Conservation (phyloP, 352 stramenopile genomes). For the Globisporangium spinosum region DNA sequence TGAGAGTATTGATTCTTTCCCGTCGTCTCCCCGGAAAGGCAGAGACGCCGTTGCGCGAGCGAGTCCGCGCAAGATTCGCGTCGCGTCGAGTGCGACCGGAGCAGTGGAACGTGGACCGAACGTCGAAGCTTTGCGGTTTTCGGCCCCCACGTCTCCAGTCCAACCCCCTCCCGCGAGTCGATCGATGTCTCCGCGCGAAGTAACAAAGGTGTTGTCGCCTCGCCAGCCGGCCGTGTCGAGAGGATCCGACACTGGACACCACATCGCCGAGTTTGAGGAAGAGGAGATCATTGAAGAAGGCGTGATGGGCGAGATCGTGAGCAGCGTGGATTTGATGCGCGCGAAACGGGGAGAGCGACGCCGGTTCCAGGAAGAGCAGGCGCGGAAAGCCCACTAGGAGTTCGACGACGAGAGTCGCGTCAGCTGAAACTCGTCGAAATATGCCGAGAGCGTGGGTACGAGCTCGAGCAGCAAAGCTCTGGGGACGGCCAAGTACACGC, state of each 20-base stretch:
- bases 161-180: background rate
- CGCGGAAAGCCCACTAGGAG: background rate
- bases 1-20: background rate
- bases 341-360: constrained; percentile 9
- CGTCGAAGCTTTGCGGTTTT: constrained; percentile 6
- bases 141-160: background rate
- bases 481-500: constrained; percentile 56
- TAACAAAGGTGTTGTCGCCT: constrained; percentile 10
- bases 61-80: constrained; percentile 32
- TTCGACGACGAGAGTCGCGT: constrained; percentile 19
- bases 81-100: constrained; percentile 4
- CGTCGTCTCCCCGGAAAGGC: background rate
- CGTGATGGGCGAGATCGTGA: constrained; percentile 1
- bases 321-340: constrained; percentile 12
- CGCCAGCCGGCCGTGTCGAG: background rate
- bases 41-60: background rate
- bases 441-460: constrained; percentile 30
- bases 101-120: constrained; percentile 6
- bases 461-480: constrained; percentile 28
- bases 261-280: constrained; percentile 37
- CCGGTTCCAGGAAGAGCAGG: constrained; percentile 11
- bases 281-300: constrained; percentile 34
- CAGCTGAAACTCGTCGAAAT: constrained; percentile 17
- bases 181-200: constrained; percentile 7
- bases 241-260: constrained; percentile 3